Evolutionary conservation across 1,139 yeast species (phyloP).

Genomic region (Geotrichum australiense): DNA sequence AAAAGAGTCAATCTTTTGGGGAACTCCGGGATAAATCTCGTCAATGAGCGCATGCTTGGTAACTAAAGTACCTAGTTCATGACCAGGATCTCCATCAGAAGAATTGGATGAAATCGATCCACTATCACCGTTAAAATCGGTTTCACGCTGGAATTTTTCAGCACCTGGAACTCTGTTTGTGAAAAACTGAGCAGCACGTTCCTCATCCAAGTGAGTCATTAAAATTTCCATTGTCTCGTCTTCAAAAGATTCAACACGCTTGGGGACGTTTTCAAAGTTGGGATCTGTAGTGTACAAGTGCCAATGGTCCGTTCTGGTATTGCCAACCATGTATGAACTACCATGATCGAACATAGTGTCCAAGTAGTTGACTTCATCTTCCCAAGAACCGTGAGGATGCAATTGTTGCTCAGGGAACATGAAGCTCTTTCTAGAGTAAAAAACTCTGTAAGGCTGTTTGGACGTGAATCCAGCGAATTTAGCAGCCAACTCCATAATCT

Average conservation of each 20-base stretch:
- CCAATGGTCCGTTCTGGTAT: slow-evolving; percentile 82
- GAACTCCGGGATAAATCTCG: slow-evolving; percentile 42
- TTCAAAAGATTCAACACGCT: slow-evolving; percentile 22
- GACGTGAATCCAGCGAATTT: slow-evolving; percentile 31
- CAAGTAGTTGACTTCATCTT: slow-evolving; percentile 64
- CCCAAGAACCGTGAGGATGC: slow-evolving; percentile 81
- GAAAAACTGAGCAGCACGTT: slow-evolving; percentile 54
- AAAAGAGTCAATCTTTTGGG: slow-evolving; percentile 61
- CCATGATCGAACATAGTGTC: slow-evolving; percentile 58
- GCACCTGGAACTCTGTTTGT: slow-evolving; percentile 47
- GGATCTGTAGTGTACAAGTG: slow-evolving; percentile 62
- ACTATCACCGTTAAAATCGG: slow-evolving; percentile 26
- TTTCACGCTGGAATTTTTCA: slow-evolving; percentile 29
- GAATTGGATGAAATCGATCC: slow-evolving; percentile 14
- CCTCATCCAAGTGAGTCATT: slow-evolving; percentile 76
- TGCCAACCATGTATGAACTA: slow-evolving; percentile 72
- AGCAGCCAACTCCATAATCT: slow-evolving; percentile 48
- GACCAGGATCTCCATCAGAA: slow-evolving; percentile 57
- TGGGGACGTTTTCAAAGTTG: slow-evolving; percentile 14
- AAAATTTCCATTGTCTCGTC: slow-evolving; percentile 85
- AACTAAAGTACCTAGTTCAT: slow-evolving; percentile 61
- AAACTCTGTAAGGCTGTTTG: slow-evolving; percentile 53
- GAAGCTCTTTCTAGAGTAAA: slow-evolving; percentile 85
- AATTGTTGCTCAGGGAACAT: slow-evolving; percentile 87
- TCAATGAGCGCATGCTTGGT: slow-evolving; percentile 57